Evolutionary conservation across 2,329 filamentous ascomycete genomes (phyloP).

Genomic region (Neurospora crassa): DNA sequence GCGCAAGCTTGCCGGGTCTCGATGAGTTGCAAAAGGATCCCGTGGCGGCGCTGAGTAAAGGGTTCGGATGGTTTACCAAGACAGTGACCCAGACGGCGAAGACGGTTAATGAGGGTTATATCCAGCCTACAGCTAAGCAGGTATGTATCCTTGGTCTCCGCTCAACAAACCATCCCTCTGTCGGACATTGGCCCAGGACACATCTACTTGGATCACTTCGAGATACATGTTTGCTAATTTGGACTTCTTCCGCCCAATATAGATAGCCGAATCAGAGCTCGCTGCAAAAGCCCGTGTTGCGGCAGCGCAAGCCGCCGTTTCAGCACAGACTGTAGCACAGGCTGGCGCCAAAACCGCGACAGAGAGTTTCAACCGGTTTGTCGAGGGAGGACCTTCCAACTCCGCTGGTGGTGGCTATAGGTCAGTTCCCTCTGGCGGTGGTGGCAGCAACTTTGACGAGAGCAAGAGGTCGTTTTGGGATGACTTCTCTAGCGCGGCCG

Average conservation of each 20-base stretch:
- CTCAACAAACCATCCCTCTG: not conserved
- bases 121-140: slow-evolving; percentile 86
- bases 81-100: slow-evolving; percentile 87
- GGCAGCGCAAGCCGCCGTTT: slow-evolving; percentile 56
- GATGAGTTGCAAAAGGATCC: slow-evolving; percentile 90
- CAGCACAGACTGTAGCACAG: slow-evolving; percentile 46
- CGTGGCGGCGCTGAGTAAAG: slow-evolving; percentile 76
- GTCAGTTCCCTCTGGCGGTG: slow-evolving; percentile 22
- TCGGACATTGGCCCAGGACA: not conserved
- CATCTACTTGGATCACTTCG: not conserved
- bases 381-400: slow-evolving; percentile 62
- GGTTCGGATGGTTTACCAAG: slow-evolving; percentile 87
- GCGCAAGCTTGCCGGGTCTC: slow-evolving; percentile 49
- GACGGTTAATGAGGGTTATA: slow-evolving; percentile 80
- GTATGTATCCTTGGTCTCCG: slow-evolving; percentile 33
- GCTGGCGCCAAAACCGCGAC: slow-evolving; percentile 65
- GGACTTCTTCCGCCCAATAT: slow-evolving; percentile 6
- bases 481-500: slow-evolving; percentile 65
- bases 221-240: slow-evolving; percentile 1
- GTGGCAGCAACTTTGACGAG: slow-evolving; percentile 34
- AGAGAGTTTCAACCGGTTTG: slow-evolving; percentile 75
- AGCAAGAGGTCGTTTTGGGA: slow-evolving; percentile 87
- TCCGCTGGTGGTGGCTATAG: slow-evolving; percentile 18
- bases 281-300: slow-evolving; percentile 55
- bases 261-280: slow-evolving; percentile 75